phyloP scores from a whole-genome alignment of 257 asterid species.

The Sherardia arvensis region DNA sequence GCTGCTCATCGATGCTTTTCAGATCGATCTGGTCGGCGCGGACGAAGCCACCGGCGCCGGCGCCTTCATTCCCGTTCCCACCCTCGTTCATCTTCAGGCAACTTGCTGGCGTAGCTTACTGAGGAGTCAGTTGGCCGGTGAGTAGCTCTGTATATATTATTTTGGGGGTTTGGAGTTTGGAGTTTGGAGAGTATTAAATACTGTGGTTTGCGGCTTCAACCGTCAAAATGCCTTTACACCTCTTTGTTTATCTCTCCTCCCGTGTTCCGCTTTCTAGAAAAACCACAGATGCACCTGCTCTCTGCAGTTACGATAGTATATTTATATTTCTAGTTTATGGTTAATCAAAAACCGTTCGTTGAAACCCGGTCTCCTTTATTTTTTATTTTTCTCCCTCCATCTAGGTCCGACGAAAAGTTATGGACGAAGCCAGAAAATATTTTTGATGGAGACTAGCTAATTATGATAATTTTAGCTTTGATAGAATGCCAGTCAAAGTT shows the following conservation, averaged over 20 bases:
- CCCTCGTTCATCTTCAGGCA: constrained; percentile 4
- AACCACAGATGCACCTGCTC: not conserved
- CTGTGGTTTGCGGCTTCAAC: not conserved
- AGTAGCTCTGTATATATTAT: not conserved
- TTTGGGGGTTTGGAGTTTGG: not conserved
- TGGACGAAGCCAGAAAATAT: too few species aligned
- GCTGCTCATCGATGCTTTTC: constrained; percentile 64
- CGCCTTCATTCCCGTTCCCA: constrained; percentile 9
- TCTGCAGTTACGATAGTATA: not conserved
- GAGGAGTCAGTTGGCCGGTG: not conserved
- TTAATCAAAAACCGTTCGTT: not conserved
- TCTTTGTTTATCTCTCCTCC: not conserved
- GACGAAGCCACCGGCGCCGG: constrained; percentile 36
- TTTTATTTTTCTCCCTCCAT: not conserved
- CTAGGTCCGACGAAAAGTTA: too few species aligned
- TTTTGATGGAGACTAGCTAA: too few species aligned
- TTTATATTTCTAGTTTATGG: not conserved
- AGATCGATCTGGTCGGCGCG: constrained; percentile 84
- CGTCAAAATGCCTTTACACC: not conserved
- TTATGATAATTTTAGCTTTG: too few species aligned
- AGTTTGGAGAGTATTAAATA: not conserved
- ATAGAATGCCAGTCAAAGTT: too few species aligned
- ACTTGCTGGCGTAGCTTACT: not conserved
- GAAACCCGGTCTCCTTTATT: not conserved
- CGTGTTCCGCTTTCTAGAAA: constrained; percentile 4